phyloP scores from a whole-genome alignment of 305 asterid species.

The Fraxinus angustifolia region DNA sequence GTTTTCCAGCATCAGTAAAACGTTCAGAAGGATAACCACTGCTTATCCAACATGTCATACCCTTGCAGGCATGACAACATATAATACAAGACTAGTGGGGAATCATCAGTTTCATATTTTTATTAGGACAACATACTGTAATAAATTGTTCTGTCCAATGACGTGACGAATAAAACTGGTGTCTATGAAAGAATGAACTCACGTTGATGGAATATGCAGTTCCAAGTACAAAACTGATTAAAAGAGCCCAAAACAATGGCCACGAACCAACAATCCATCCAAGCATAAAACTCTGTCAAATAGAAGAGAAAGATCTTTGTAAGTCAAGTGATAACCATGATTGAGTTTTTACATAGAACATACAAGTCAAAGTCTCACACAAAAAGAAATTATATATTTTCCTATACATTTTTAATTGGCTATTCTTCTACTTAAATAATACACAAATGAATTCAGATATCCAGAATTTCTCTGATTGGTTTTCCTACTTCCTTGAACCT shows the following conservation, averaged over 20 bases:
- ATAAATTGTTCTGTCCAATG: not conserved
- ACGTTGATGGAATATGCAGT: conserved; percentile 90
- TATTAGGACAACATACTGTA: not conserved
- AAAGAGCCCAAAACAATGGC: conserved; percentile 91
- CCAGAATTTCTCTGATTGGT: not conserved
- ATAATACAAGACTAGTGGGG: not conserved
- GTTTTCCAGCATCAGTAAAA: not conserved
- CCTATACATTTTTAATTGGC: not conserved
- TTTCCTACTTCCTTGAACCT: not conserved
- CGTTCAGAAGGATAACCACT: not conserved
- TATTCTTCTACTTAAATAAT: not conserved
- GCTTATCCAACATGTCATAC: not conserved
- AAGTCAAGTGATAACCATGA: not conserved
- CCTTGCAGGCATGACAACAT: not conserved
- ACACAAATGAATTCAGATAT: not conserved
- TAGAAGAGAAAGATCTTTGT: conserved; percentile 6
- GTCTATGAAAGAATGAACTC: conserved; percentile 36
- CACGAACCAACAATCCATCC: conserved; percentile 78
- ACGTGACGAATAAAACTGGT: not conserved
- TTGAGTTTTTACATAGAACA: not conserved
- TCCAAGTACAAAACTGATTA: conserved; percentile 83
- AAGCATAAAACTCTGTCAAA: conserved; percentile 79
- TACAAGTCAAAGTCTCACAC: not conserved
- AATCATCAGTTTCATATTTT: not conserved
- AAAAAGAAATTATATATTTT: not conserved